phyloP scores from a whole-genome alignment of 495 filamentous ascomycete genomes.

The Aspergillus sclerotiicarbonarius region DNA sequence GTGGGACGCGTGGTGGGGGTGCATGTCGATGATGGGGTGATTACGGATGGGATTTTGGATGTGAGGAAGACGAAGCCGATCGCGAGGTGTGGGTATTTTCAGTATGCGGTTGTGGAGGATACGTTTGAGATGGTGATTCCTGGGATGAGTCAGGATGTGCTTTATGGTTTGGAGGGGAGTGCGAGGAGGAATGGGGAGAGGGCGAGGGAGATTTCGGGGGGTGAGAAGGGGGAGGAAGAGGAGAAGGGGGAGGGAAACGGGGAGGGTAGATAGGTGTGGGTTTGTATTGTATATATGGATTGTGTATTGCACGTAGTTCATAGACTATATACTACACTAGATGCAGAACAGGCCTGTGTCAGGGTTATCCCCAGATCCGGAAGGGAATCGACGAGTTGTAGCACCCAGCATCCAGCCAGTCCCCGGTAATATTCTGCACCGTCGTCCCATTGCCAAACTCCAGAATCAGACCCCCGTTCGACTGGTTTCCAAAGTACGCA shows the following conservation, averaged over 20 bases:
- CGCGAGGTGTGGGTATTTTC: slow-evolving; percentile 57
- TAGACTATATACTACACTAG: no score
- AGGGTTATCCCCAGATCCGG: not conserved
- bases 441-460: slow-evolving; percentile 4
- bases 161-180: slow-evolving; percentile 31
- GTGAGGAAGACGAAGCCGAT: slow-evolving; percentile 53
- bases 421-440: not conserved
- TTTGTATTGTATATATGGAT: not conserved
- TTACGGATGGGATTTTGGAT: slow-evolving; percentile 52
- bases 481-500: not conserved
- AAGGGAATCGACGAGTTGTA: slow-evolving; percentile 5
- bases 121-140: slow-evolving; percentile 54
- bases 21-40: slow-evolving; percentile 51
- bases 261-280: no score
- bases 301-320: no score
- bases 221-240: slow-evolving; percentile 2
- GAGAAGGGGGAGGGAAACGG: not conserved
- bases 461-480: not conserved
- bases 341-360: not conserved
- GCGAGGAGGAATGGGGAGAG: slow-evolving; percentile 15
- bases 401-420: slow-evolving; percentile 6
- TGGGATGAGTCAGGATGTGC: slow-evolving; percentile 32
- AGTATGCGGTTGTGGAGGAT: slow-evolving; percentile 52
- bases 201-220: slow-evolving; percentile 15
- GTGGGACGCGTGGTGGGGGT: slow-evolving; percentile 55